Percentiles rank a stretch among this genome's conserved stretches.
These are phyloP conservation scores for Eucalyptus tenuipes DNA, from an alignment of 345 rosid species.

Conservation along the genomic window DNA sequence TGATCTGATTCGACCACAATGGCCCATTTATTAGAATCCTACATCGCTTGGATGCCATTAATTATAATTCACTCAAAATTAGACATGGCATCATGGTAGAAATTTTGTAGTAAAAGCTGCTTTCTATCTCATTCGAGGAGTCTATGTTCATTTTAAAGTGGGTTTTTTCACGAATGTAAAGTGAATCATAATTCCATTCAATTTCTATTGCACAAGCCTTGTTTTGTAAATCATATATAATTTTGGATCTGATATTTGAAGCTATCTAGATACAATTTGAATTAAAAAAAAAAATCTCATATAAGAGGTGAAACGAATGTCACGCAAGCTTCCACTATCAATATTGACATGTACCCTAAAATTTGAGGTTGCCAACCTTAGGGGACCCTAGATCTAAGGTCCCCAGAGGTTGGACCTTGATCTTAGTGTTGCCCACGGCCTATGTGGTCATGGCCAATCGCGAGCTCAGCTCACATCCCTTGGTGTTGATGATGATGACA, in stretches of 20 bases:
- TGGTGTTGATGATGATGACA: no score
- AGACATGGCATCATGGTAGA: fast-evolving
- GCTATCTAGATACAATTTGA: neutral
- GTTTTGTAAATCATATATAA: neutral
- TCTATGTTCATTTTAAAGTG: no score
- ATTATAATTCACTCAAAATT: neutral
- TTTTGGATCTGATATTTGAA: neutral
- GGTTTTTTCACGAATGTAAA: no score
- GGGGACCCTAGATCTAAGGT: neutral
- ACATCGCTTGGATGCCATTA: neutral
- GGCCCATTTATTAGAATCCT: neutral
- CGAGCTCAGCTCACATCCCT: neutral
- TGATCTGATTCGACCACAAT: neutral
- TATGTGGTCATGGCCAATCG: no score
- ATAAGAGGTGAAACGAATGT: no score
- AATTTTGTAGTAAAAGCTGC: neutral
- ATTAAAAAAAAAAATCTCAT: neutral
- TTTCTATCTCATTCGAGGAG: neutral
- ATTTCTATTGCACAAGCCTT: no score
- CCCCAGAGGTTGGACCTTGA: no score
- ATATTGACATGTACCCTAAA: neutral
- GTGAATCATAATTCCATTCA: no score
- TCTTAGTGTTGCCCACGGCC: neutral
- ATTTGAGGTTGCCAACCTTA: no score
- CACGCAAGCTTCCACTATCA: neutral